A percentile compares a stretch with the other conserved stretches of the same genome.
phyloP scores from a whole-genome alignment of 2,329 filamentous ascomycete genomes.

The Xylariaceae sp. region DNA sequence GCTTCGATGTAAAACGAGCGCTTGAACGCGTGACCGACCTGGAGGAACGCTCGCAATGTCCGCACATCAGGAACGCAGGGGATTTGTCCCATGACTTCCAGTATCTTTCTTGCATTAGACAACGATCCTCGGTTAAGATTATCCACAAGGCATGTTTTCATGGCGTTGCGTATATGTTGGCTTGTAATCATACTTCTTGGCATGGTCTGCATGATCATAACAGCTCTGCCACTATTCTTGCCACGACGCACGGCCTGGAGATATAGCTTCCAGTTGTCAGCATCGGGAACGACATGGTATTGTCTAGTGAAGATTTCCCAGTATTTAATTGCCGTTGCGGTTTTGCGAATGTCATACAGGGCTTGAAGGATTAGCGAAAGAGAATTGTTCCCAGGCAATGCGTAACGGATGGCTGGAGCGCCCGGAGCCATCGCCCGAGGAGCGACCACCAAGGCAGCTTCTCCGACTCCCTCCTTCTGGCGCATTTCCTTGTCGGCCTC shows the following conservation, averaged over 20 bases:
- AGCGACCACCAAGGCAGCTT: not conserved
- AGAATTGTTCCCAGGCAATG: slow-evolving; percentile 49
- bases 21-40: slow-evolving; percentile 48
- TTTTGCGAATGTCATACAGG: slow-evolving; percentile 56
- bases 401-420: slow-evolving; percentile 32
- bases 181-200: slow-evolving; percentile 41
- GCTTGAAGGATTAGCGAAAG: slow-evolving; percentile 67
- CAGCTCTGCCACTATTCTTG: slow-evolving; percentile 60
- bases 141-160: slow-evolving; percentile 71
- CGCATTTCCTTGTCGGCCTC: slow-evolving; percentile 31
- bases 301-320: slow-evolving; percentile 67
- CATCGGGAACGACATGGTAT: slow-evolving; percentile 65
- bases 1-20: slow-evolving; percentile 36
- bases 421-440: slow-evolving; percentile 13
- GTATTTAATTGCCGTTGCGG: slow-evolving; percentile 64
- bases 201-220: slow-evolving; percentile 55
- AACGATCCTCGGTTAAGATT: slow-evolving; percentile 70
- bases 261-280: slow-evolving; percentile 64
- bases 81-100: slow-evolving; percentile 57
- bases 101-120: slow-evolving; percentile 57
- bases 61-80: slow-evolving; percentile 46
- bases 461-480: slow-evolving; percentile 5
- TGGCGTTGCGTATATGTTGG: slow-evolving; percentile 65
- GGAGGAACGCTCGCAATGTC: slow-evolving; percentile 53
- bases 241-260: slow-evolving; percentile 63